Evolutionary conservation across 139 green algal species (phyloP), one percentile per base, ranked within the genome.

Genomic region (Micromonas commoda): DNA sequence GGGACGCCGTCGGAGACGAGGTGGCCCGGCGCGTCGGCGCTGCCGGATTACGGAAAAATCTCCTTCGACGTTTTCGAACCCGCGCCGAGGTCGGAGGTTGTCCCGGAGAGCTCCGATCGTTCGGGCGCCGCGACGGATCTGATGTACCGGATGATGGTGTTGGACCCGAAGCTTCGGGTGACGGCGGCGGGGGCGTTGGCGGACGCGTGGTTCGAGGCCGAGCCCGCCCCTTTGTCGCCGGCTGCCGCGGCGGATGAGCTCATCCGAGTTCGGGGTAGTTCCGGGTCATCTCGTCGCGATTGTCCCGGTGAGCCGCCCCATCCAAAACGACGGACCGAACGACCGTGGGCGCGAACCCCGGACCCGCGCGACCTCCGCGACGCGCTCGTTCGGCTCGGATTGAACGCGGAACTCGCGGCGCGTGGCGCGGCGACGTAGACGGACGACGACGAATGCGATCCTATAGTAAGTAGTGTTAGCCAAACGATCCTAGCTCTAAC

Each of bases 1-100:
- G 94, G 94, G 32, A 89, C 88, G 16, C 94, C 94, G 28, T 81
- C 76, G 13, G 91, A 98, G 21, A 89, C 93, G 71, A 87, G 45
- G 16, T 57, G 45, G 45, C 45, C 92, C 28, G 86, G 95, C 34
- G 82, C 85, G 32, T 96, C 93, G 87, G 89, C 88, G 63, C 91
- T 94, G 54, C 98, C 98, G 79, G 95, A 99, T 80, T 98, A 97
- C 83, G 95, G 94, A 16, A 86, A 92, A 9, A 85, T 93, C 60
- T 98, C 97, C 82, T 82, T 99, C 80, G 83, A 85, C 78, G 92
- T 90, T 86, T 97, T 98, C 93, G 84, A 87, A 32, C 86, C 89
- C 37, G 98, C 98, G 88, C 85, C 89, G 4, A 89, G 90, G 24
- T 79, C 96, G 1, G 79, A 87, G 31, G 92, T 98, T 64, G 84